Percentiles rank a stretch among this genome's conserved stretches.
phyloP scores from a whole-genome alignment of 169 alveolate species.

The Eimeria nieschulzi region DNA sequence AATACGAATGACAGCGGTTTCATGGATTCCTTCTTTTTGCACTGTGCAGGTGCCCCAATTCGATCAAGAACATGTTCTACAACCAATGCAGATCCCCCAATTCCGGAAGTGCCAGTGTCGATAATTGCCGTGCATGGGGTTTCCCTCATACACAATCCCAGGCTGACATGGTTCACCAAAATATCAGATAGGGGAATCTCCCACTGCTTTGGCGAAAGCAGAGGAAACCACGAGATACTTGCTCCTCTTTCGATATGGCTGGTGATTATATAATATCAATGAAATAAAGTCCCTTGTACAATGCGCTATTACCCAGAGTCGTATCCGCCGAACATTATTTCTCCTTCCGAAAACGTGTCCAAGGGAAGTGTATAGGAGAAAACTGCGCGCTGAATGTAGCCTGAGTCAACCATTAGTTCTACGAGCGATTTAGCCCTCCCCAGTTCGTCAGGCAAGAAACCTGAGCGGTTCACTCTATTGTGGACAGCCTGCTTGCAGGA shows the following conservation, averaged over 20 bases:
- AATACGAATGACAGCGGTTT: slow-evolving; percentile 21
- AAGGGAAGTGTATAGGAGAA: slow-evolving; percentile 22
- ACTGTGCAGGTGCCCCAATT: background rate
- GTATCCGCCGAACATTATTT: slow-evolving; percentile 51
- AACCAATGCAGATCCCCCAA: slow-evolving; percentile 24
- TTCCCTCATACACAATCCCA: slow-evolving; percentile 39
- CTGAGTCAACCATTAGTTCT: background rate
- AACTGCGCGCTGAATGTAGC: background rate
- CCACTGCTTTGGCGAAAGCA: slow-evolving; percentile 34
- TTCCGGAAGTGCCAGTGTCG: slow-evolving; percentile 56
- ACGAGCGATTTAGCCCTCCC: background rate
- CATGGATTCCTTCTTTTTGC: background rate
- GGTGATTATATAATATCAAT: background rate
- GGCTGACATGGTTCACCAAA: slow-evolving; percentile 20
- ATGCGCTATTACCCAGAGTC: slow-evolving; percentile 4
- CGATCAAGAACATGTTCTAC: background rate
- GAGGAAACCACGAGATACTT: slow-evolving; percentile 35
- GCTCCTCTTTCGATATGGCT: slow-evolving; percentile 12
- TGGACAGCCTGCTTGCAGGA: background rate
- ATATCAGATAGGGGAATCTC: slow-evolving; percentile 37
- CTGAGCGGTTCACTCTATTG: background rate
- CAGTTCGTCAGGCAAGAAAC: background rate
- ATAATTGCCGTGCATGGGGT: slow-evolving; percentile 39
- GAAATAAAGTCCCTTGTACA: background rate
- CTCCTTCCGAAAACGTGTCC: slow-evolving; percentile 22